Conservation (phyloP, 805 yeast genomes). For the Kuraishia ogatae region DNA sequence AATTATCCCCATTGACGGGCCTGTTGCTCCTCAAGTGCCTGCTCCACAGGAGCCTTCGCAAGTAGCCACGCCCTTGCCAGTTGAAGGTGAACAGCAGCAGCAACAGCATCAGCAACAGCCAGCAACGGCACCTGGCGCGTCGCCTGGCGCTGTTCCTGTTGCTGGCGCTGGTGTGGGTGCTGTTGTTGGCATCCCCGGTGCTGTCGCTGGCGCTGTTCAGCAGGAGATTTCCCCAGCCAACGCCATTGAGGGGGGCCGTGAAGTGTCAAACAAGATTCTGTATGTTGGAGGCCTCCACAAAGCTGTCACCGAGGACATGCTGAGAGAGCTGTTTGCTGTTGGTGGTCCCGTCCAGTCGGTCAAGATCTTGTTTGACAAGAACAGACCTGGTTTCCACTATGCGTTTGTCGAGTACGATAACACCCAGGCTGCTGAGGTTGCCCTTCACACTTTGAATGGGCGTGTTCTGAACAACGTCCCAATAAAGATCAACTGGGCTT, state of each 20-base stretch:
- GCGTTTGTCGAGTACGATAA: constrained; percentile 73
- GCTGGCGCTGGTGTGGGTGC: background rate
- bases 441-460: constrained; percentile 55
- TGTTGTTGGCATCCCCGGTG: background rate
- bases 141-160: background rate
- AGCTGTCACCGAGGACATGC: constrained; percentile 51
- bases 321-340: constrained; percentile 49
- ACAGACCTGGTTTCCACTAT: constrained; percentile 64
- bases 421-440: constrained; percentile 50
- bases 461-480: constrained; percentile 40
- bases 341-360: constrained; percentile 56
- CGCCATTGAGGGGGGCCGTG: constrained; percentile 77
- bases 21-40: background rate
- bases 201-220: constrained; percentile 3
- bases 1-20: background rate
- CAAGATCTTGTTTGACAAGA: constrained; percentile 71
- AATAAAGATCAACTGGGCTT: constrained; percentile 74
- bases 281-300: constrained; percentile 72
- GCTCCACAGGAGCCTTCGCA: background rate
- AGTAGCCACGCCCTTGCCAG: background rate
- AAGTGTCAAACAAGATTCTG: constrained; percentile 59
- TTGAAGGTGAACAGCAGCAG: constrained; percentile 5
- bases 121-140: constrained; percentile 4
- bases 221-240: constrained; percentile 46
- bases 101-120: constrained; percentile 7